phyloP scores from a whole-genome alignment of 768 basidiomycete genomes.

The Albatrellus ellisii region DNA sequence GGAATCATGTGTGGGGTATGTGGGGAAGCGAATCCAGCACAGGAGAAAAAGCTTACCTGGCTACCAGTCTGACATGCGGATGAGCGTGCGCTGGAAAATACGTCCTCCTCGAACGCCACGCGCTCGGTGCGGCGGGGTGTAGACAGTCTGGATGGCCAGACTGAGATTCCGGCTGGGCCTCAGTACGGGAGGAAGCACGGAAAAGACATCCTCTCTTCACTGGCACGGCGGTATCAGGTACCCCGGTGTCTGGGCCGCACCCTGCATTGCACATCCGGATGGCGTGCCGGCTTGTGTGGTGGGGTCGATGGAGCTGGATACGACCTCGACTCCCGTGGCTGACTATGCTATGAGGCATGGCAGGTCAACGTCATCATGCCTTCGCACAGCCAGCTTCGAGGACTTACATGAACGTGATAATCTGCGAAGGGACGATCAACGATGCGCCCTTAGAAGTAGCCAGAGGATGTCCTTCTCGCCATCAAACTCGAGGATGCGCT shows the following conservation, averaged over 20 bases:
- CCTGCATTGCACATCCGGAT: constrained; percentile 24
- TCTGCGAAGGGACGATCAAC: constrained; percentile 11
- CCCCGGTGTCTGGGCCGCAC: constrained; percentile 26
- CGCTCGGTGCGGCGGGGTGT: constrained; percentile 29
- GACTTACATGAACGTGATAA: constrained; percentile 20
- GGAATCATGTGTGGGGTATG: neutral
- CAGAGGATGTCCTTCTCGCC: constrained; percentile 15
- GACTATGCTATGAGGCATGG: constrained; percentile 17
- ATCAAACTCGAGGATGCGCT: constrained; percentile 13
- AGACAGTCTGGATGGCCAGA: constrained; percentile 21
- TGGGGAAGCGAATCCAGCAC: neutral
- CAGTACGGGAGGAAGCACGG: neutral
- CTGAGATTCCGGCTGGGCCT: neutral
- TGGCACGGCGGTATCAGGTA: constrained; percentile 30
- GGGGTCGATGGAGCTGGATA: constrained; percentile 23
- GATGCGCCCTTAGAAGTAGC: constrained; percentile 12
- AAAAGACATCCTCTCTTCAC: constrained; percentile 21
- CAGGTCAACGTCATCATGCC: neutral
- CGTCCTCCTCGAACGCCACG: constrained; percentile 26
- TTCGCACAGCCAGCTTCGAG: neutral
- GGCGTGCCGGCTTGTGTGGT: constrained; percentile 25
- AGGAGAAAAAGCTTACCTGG: constrained; percentile 20
- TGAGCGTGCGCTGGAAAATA: constrained; percentile 27
- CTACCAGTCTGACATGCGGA: constrained; percentile 22
- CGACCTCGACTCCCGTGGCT: constrained; percentile 35